Conservation (phyloP, 1,284 basidiomycete species). For the Megacollybia platyphylla region DNA sequence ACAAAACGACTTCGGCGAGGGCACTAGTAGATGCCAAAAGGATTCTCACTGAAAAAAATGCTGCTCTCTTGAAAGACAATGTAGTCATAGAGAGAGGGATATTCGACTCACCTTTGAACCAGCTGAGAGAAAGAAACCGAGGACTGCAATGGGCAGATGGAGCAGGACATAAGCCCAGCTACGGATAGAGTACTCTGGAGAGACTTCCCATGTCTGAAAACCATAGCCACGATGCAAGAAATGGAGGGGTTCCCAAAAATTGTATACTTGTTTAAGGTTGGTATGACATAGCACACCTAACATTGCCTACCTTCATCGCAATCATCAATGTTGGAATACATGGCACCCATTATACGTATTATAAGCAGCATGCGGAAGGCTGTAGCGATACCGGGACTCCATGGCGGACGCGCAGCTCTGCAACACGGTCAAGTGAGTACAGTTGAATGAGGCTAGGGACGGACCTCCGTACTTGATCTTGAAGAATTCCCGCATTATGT, state of each 20-base stretch:
- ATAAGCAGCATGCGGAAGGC: slow-evolving; percentile 80
- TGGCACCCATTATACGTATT: slow-evolving; percentile 75
- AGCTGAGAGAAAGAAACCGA: slow-evolving; percentile 25
- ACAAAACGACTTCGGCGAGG: slow-evolving; percentile 77
- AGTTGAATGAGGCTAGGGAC: slow-evolving; percentile 4
- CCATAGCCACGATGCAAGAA: slow-evolving; percentile 75
- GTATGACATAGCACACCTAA: slow-evolving; percentile 1
- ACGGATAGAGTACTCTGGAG: slow-evolving; percentile 81
- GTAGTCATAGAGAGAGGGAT: slow-evolving; percentile 1
- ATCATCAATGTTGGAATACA: slow-evolving; percentile 93
- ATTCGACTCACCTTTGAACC: slow-evolving; percentile 34
- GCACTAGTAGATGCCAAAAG: slow-evolving; percentile 67
- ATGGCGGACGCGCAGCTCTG: slow-evolving; percentile 63
- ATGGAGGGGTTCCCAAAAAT: slow-evolving; percentile 98
- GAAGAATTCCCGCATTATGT: slow-evolving; percentile 54
- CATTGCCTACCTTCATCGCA: slow-evolving; percentile 82
- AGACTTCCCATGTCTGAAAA: slow-evolving; percentile 98
- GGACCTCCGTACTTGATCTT: slow-evolving; percentile 65
- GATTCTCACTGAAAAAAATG: slow-evolving; percentile 85
- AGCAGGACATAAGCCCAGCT: slow-evolving; percentile 89
- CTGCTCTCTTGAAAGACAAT: slow-evolving; percentile 41
- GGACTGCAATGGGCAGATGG: slow-evolving; percentile 48
- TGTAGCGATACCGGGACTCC: slow-evolving; percentile 72
- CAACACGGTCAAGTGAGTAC: slow-evolving; percentile 5
- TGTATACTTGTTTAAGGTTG: slow-evolving; percentile 51